These are phyloP conservation scores for Aureobasidium sp. DNA, from an alignment of 2,329 filamentous ascomycete genomes.

Conservation along the genomic window DNA sequence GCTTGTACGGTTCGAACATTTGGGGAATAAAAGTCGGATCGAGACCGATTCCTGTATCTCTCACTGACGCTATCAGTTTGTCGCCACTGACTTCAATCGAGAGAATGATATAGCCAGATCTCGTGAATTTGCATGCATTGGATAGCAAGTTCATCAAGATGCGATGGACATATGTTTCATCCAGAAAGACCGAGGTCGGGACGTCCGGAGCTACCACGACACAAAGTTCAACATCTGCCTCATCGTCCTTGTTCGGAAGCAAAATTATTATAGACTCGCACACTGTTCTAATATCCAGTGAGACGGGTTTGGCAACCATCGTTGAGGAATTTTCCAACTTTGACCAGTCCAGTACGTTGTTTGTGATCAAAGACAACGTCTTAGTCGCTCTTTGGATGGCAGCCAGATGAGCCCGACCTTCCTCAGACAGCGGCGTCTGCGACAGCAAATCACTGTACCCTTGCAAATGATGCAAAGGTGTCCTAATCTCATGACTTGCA, in stretches of 20 bases:
- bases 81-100: constrained; percentile 16
- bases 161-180: constrained; percentile 39
- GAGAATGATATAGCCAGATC: constrained; percentile 72
- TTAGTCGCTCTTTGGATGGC: constrained; percentile 40
- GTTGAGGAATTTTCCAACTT: constrained; percentile 38
- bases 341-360: constrained; percentile 42
- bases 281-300: constrained; percentile 36
- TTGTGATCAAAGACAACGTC: constrained; percentile 41
- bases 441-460: constrained; percentile 40
- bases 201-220: constrained; percentile 37
- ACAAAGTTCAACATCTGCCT: constrained; percentile 35
- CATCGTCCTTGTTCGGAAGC: constrained; percentile 38
- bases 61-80: constrained; percentile 50
- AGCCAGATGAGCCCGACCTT: constrained; percentile 34
- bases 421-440: constrained; percentile 35
- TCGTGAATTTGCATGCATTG: constrained; percentile 39
- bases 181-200: constrained; percentile 35
- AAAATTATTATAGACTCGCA: constrained; percentile 38
- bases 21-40: constrained; percentile 76
- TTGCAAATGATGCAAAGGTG: constrained; percentile 41
- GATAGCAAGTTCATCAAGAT: constrained; percentile 43
- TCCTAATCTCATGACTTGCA: constrained; percentile 42
- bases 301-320: constrained; percentile 34
- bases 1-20: constrained; percentile 91
- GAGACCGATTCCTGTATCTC: constrained; percentile 87